Base-by-base conservation (phyloP, 495 filamentous ascomycete genomes). In the Xylaria sp. region DNA sequence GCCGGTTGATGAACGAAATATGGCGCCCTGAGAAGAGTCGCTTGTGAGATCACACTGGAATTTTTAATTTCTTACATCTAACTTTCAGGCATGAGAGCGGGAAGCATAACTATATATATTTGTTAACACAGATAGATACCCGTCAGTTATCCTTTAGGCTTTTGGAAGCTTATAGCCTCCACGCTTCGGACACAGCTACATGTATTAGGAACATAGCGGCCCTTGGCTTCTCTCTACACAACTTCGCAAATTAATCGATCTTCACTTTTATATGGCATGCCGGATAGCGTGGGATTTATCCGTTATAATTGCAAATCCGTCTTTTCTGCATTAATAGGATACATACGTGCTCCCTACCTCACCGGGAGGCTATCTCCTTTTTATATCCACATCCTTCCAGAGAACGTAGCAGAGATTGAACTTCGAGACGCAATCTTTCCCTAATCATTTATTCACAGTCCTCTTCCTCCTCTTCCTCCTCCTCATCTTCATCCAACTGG, bases 1-100 rank as follows among this genome's bases (percentile, higher is more conserved):
- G 70, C 46, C 76, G 76, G n/a, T 24, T 79, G 21, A 67, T 79
- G 2, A 75, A 77, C 24, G 73, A 72, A 37, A 74, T 79, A 52
- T 79, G 76, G 76, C 72, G 68, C 15, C 76, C 77, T 17, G 77
- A 78, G 73, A 61, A 68, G 37, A 62, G 58, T 68, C 41, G 53
- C 33, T 21, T 61, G 14, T 67, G 21, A 67, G 44, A 33, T n/a
- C 26, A 29, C 5, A 12, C 29, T 3, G 9, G 29, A 33, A n/a
- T 3, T 35, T 33, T 9, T 35, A n/a, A 3, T 3, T 19, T 55
- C n/a, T 35, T 24, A 37, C 11, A 5, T 37, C 8, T 59, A 11
- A 35, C 5, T 40, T n/a, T 37, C 3, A 5, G 17, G 19, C n/a
- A 37, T 6, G 24, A 55, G 1, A 37, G 31, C 1, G 17, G 26